These are phyloP conservation scores for Globisporangium radiosum DNA, from an alignment of 352 stramenopile species.

Conservation along the genomic window DNA sequence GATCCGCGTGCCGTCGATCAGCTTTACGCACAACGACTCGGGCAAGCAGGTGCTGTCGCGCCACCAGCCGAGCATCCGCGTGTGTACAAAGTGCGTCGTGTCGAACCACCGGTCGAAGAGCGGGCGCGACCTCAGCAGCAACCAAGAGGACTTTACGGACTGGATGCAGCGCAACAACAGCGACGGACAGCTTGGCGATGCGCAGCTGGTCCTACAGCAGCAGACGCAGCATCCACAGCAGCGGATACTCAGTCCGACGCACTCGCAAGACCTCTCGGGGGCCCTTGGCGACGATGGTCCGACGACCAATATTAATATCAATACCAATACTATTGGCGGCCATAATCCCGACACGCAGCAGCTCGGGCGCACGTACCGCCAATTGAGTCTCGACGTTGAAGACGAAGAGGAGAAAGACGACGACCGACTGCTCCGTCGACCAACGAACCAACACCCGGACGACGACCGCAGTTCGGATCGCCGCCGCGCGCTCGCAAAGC, in stretches of 20 bases:
- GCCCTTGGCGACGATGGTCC: conserved; percentile 19
- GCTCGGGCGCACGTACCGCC: conserved; percentile 42
- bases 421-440: not conserved
- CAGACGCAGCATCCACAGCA: conserved; percentile 42
- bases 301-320: too few species aligned
- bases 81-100: conserved; percentile 80
- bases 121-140: conserved; percentile 46
- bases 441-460: conserved; percentile 14
- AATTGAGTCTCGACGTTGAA: conserved; percentile 52
- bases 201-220: conserved; percentile 1
- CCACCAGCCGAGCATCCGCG: conserved; percentile 75
- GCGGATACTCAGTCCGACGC: conserved; percentile 41
- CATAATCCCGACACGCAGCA: conserved; percentile 1
- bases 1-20: conserved; percentile 79
- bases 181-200: conserved; percentile 16
- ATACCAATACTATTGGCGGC: too few species aligned
- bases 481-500: conserved; percentile 12
- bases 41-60: conserved; percentile 72
- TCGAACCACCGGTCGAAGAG: conserved; percentile 73
- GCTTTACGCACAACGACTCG: conserved; percentile 77
- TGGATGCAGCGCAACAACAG: conserved; percentile 65
- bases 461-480: conserved; percentile 30
- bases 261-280: conserved; percentile 61
- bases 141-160: conserved; percentile 78
- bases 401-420: conserved; percentile 65